Conservation (phyloP, 176 grass and related monocot genomes). For the Panicum miliaceum region DNA sequence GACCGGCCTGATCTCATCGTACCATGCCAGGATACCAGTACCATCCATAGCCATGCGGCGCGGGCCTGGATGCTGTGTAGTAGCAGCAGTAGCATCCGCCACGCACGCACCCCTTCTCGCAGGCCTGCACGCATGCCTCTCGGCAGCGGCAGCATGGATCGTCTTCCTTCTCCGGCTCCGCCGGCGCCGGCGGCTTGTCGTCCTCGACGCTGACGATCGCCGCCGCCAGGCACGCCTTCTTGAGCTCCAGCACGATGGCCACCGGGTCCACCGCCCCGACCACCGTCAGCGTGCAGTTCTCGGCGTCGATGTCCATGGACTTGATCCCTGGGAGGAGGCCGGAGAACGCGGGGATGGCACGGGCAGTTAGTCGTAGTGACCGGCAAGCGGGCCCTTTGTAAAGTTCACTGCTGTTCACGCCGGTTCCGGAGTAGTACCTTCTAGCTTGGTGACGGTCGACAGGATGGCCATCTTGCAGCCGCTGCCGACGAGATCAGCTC, state of each 20-base stretch:
- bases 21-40: background rate
- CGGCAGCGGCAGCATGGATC: background rate
- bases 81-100: constrained; percentile 18
- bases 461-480: constrained; percentile 18
- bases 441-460: constrained; percentile 31
- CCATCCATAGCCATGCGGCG: background rate
- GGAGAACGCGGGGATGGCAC: background rate
- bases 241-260: constrained; percentile 37
- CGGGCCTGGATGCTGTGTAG: background rate
- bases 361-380: background rate
- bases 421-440: background rate
- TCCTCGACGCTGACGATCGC: constrained; percentile 36
- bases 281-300: constrained; percentile 57
- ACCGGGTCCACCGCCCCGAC: constrained; percentile 47
- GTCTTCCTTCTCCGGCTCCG: background rate
- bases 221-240: constrained; percentile 24
- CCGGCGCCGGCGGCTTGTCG: background rate
- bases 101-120: background rate
- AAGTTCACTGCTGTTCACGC: too few species aligned
- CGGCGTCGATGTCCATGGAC: constrained; percentile 38
- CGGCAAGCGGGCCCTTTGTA: background rate
- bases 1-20: too few species aligned
- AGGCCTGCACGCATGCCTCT: background rate
- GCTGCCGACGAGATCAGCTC: background rate
- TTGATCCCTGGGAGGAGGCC: constrained; percentile 36